A percentile compares a stretch with the other conserved stretches of the same genome.
These are phyloP conservation scores for Lichina pygmaea DNA, from an alignment of 495 filamentous ascomycete genomes.

Conservation along the genomic window DNA sequence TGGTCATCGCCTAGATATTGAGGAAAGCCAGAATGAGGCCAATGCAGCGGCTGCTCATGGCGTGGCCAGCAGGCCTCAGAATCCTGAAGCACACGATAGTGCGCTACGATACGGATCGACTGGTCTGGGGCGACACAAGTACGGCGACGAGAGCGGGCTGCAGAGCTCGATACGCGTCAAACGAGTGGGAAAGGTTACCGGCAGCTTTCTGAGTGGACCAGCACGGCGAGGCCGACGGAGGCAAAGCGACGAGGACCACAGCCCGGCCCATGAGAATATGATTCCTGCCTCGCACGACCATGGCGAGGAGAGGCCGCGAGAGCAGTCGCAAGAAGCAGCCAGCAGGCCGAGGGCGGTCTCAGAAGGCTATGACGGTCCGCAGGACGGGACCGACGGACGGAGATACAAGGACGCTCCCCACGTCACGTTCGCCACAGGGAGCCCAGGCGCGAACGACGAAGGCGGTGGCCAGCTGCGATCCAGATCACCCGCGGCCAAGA, in stretches of 20 bases:
- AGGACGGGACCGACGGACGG: background rate
- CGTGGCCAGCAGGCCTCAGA: background rate
- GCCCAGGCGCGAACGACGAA: background rate
- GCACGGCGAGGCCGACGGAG: slow-evolving; percentile 42
- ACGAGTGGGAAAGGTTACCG: slow-evolving; percentile 39
- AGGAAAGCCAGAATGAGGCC: background rate
- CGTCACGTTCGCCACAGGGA: slow-evolving; percentile 3
- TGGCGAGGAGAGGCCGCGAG: background rate
- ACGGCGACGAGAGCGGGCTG: slow-evolving; percentile 26
- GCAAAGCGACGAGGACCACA: slow-evolving; percentile 41
- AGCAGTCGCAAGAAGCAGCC: background rate
- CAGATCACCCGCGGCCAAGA: slow-evolving; percentile 12
- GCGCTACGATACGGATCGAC: slow-evolving; percentile 1
- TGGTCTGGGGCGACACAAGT: slow-evolving; percentile 21
- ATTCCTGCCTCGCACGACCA: slow-evolving; percentile 3
- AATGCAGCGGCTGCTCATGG: background rate
- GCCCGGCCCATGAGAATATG: slow-evolving; percentile 11
- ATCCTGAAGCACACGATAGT: background rate
- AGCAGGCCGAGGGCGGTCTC: background rate
- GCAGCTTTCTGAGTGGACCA: slow-evolving; percentile 47
- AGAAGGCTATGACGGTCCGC: background rate
- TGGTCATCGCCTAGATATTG: background rate
- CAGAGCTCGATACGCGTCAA: slow-evolving; percentile 51
- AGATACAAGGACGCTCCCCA: background rate
- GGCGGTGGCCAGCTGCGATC: slow-evolving; percentile 12